phyloP scores from a whole-genome alignment of 805 yeast genomes.

The Nakazawaea wyomingensis region DNA sequence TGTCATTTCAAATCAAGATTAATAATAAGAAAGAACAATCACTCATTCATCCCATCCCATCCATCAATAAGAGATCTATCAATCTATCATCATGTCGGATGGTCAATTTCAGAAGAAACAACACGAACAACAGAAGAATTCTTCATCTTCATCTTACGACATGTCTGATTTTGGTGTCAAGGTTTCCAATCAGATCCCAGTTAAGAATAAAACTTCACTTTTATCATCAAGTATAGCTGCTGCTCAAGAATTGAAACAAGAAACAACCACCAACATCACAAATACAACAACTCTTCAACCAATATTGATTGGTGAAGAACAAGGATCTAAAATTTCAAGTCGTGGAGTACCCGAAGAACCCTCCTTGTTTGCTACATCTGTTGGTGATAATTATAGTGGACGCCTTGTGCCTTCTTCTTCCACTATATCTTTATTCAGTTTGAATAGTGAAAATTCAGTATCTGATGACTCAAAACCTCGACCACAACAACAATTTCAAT shows the following conservation, averaged over 20 bases:
- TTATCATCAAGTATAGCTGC: slow-evolving; percentile 10
- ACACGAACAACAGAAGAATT: background rate
- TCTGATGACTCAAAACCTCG: background rate
- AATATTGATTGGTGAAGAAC: background rate
- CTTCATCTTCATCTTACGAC: no score
- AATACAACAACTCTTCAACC: slow-evolving; percentile 2
- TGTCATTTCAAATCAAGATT: no score
- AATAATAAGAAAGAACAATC: no score
- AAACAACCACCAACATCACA: no score
- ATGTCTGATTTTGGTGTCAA: slow-evolving; percentile 3
- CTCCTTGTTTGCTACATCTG: slow-evolving; percentile 28
- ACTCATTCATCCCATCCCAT: no score
- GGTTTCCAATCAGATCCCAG: background rate
- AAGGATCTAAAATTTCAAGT: background rate
- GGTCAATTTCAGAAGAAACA: background rate
- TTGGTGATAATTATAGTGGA: slow-evolving; percentile 28
- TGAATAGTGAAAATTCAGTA: slow-evolving; percentile 18
- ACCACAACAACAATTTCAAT: slow-evolving; percentile 1
- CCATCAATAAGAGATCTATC: no score
- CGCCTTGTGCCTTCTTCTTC: slow-evolving; percentile 30
- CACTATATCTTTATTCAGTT: slow-evolving; percentile 29
- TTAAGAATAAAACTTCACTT: slow-evolving; percentile 3
- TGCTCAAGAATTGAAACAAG: slow-evolving; percentile 2
- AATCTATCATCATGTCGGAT: background rate
- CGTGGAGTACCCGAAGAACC: slow-evolving; percentile 11